Evolutionary conservation across 805 yeast species (phyloP), one percentile per base, ranked within the genome.

Genomic region (Nakazawaea peltata): DNA sequence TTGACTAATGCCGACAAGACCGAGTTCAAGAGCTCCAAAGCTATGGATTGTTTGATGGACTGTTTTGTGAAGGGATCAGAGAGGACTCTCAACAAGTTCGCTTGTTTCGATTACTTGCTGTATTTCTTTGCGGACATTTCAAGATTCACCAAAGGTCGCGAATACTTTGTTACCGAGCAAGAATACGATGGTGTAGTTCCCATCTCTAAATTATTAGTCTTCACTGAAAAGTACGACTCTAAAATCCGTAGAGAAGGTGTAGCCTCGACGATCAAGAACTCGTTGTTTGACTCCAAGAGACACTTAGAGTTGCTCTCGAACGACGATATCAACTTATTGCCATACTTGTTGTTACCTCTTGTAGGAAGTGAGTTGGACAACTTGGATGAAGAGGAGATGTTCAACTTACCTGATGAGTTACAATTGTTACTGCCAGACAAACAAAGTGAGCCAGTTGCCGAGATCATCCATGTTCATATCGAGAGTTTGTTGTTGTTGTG

Each of bases 61-160:
- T 77, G 88, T 50, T 87, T 86, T 52, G 95, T 87, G 27, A 82
- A 82, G 50, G 95, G 95, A 6, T 66, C 71, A 30, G 87, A 81
- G 48, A 67, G 85, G 51, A 56, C 73, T 12, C 64, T 86, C 40
- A 86, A 85, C 61, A 71, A 69, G 48, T 69, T 64, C 46, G 92
- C 94, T 2, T 71, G 73, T 46, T 90, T 60, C 49, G 96, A 88
- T 54, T 88, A 84, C 53, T 63, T 92, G 43, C 71, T 95, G 2
- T 86, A 79, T 54, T 85, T 85, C 53, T 88, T 92, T 57, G 88
- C 95, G 11, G 97, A 90, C 52, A 63, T 86, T 30, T 85, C 97
- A 2, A 72, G 96, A 45, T 81, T 79, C 48, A 59, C 63, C 24
- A 56, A 58, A 35, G 90, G 90, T n/a, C 74, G 95, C 54, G 67